Percentiles rank a stretch among this genome's conserved stretches.
These are phyloP conservation scores for Aspergillus leporis DNA, from an alignment of 495 filamentous ascomycete species.

Conservation along the genomic window DNA sequence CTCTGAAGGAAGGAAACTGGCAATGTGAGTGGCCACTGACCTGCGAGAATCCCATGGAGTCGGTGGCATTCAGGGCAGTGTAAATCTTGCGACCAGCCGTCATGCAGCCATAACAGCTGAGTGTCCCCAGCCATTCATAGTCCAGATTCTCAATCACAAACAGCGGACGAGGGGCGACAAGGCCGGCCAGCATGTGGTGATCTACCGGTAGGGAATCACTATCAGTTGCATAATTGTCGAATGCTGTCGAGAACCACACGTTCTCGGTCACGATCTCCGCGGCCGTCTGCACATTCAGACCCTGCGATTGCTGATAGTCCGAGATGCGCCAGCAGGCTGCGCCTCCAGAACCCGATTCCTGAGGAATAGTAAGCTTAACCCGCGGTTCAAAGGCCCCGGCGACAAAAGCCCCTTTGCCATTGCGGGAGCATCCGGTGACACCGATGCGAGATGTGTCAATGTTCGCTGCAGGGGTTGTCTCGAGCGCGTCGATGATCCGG, in stretches of 20 bases:
- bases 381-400: conserved; percentile 12
- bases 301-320: conserved; percentile 4
- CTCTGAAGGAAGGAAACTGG: conserved; percentile 1
- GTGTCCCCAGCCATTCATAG: conserved; percentile 16
- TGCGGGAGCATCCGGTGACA: conserved; percentile 15
- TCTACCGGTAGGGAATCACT: conserved; percentile 8
- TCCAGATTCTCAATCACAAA: conserved; percentile 12
- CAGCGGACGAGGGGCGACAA: conserved; percentile 11
- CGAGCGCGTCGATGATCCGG: conserved; percentile 4
- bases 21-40: conserved; percentile 8
- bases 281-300: conserved; percentile 10
- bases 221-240: neutral
- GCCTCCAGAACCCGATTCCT: conserved; percentile 15
- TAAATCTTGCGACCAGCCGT: conserved; percentile 6
- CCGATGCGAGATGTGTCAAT: conserved; percentile 9
- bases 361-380: conserved; percentile 9
- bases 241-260: conserved; percentile 14
- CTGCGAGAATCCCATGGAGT: conserved; percentile 13
- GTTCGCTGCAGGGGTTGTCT: conserved; percentile 7
- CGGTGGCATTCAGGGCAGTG: conserved; percentile 5
- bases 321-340: conserved; percentile 14
- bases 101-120: conserved; percentile 13
- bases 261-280: conserved; percentile 11
- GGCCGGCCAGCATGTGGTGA: conserved; percentile 15
- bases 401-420: conserved; percentile 15